A percentile compares a stretch with the other conserved stretches of the same genome.
Evolutionary conservation across 495 filamentous ascomycete genomes (phyloP).

Genomic region (Cercophora sp.): DNA sequence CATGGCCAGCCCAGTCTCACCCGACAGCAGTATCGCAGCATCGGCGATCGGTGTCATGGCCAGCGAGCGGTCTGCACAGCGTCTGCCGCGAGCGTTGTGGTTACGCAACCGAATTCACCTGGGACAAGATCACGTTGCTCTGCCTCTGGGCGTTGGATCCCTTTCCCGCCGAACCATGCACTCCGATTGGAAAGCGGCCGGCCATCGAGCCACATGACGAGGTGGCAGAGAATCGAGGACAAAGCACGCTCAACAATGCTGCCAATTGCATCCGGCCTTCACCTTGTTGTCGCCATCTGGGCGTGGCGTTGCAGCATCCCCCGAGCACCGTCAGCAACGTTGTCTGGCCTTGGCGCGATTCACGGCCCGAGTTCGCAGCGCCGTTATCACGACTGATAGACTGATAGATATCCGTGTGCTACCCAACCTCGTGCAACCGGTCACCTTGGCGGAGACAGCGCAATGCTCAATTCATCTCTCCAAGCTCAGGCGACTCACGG

Average conservation of each 20-base stretch:
- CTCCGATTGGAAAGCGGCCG: slow-evolving; percentile 15
- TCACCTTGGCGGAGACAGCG: too few species aligned
- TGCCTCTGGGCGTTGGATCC: slow-evolving; percentile 12
- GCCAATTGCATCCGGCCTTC: too few species aligned
- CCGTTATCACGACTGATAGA: slow-evolving; percentile 10
- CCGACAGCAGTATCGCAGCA: too few species aligned
- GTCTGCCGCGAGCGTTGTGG: slow-evolving; percentile 1
- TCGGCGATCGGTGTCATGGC: too few species aligned
- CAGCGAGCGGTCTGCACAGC: too few species aligned
- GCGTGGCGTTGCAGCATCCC: not conserved
- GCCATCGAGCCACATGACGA: slow-evolving; percentile 4
- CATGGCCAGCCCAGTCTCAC: too few species aligned
- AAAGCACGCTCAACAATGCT: not conserved
- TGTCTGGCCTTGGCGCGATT: not conserved
- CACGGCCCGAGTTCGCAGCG: slow-evolving; percentile 9
- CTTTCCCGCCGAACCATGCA: not conserved
- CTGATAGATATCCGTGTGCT: not conserved
- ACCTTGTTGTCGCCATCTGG: too few species aligned
- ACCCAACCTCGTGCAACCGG: too few species aligned
- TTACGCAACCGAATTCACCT: slow-evolving; percentile 25
- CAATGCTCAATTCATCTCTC: too few species aligned
- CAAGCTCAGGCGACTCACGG: too few species aligned
- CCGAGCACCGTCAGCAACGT: not conserved
- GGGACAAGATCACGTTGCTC: slow-evolving; percentile 16
- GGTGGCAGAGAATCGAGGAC: not conserved